Evolutionary conservation across 2,329 filamentous ascomycete species (phyloP).

Genomic region (Harringtonia lauricola): DNA sequence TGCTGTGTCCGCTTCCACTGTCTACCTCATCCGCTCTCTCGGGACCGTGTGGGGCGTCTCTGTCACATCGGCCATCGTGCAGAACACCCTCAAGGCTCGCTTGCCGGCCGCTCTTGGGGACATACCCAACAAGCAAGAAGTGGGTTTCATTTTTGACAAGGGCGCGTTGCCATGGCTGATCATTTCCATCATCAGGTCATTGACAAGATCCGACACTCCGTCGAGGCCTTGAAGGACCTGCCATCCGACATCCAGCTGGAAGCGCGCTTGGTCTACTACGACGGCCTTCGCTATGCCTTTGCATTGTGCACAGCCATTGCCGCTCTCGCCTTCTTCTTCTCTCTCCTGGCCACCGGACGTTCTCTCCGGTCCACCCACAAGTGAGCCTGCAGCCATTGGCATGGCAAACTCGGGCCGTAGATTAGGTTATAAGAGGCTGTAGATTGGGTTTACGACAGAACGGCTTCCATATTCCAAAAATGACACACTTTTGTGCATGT

Average conservation of each 20-base stretch:
- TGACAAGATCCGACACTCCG: not conserved
- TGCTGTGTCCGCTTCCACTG: slow-evolving; percentile 11
- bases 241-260: not conserved
- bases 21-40: slow-evolving; percentile 52
- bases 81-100: slow-evolving; percentile 26
- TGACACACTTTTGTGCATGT: too few species aligned
- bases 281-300: not conserved
- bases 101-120: not conserved
- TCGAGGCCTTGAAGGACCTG: not conserved
- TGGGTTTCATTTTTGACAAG: not conserved
- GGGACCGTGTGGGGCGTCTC: slow-evolving; percentile 56
- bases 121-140: not conserved
- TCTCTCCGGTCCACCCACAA: not conserved
- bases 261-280: not conserved
- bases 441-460: too few species aligned
- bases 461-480: too few species aligned
- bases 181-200: not conserved
- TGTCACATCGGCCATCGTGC: slow-evolving; percentile 48
- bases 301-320: not conserved
- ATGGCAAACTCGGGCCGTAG: too few species aligned
- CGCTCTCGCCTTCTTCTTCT: not conserved
- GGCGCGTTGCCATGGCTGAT: not conserved
- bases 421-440: too few species aligned
- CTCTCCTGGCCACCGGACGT: not conserved
- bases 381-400: too few species aligned